A percentile compares a stretch with the other conserved stretches of the same genome.
These are phyloP conservation scores for Gamsiella multidivaricata DNA, from an alignment of 192 early-diverging fungal species.

Conservation along the genomic window DNA sequence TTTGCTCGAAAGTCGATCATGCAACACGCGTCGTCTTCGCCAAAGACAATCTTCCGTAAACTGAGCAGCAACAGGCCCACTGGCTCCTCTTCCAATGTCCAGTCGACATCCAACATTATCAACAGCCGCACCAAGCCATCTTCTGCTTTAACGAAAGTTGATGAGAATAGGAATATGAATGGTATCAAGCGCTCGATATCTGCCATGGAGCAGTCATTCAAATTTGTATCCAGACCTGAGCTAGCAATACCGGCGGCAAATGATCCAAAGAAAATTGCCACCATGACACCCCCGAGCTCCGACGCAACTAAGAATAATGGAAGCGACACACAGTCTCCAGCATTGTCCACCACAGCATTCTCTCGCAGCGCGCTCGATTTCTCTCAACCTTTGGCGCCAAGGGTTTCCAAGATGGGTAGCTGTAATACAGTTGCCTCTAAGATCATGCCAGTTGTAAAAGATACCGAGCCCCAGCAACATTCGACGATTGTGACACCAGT, in stretches of 20 bases:
- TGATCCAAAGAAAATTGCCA: not conserved
- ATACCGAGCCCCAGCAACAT: not conserved
- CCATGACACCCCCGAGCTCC: not conserved
- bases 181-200: no score
- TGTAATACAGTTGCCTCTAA: not conserved
- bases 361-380: constrained; percentile 14
- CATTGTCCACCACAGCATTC: not conserved
- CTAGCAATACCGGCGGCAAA: not conserved
- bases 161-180: no score
- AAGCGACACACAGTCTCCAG: not conserved
- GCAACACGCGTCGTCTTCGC: constrained; percentile 19
- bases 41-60: constrained; percentile 21
- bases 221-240: constrained; percentile 5
- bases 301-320: not conserved
- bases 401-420: not conserved
- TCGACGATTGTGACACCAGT: not conserved
- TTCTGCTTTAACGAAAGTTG: not conserved
- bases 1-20: constrained; percentile 44
- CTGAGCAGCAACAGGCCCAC: constrained; percentile 1
- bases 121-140: not conserved
- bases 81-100: no score
- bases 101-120: not conserved
- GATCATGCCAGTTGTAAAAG: not conserved
- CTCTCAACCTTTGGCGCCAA: not conserved
- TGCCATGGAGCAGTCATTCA: not conserved